Percentiles rank a stretch among this genome's conserved stretches.
Evolutionary conservation across 768 basidiomycete species (phyloP).

Genomic region (Crepidotus variabilis): DNA sequence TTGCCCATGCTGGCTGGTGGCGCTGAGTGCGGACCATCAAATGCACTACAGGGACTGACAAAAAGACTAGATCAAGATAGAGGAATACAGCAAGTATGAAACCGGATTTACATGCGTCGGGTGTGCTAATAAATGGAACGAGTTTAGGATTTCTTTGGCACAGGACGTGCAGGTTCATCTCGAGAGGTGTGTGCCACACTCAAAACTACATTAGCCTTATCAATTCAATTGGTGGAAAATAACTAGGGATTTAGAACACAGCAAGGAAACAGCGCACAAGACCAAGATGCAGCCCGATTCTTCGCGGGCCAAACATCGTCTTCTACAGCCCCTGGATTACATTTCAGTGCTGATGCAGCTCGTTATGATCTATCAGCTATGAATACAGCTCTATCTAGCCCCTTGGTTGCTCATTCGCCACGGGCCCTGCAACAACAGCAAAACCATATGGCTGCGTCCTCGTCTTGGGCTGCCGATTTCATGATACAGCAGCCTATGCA

Average conservation of each 20-base stretch:
- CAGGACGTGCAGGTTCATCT: slow-evolving; percentile 58
- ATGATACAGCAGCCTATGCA: slow-evolving; percentile 30
- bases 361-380: slow-evolving; percentile 62
- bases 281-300: slow-evolving; percentile 70
- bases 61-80: slow-evolving; percentile 80
- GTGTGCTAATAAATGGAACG: slow-evolving; percentile 8
- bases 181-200: slow-evolving; percentile 44
- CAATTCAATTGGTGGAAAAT: background rate
- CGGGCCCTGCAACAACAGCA: slow-evolving; percentile 22
- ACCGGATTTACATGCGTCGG: slow-evolving; percentile 7
- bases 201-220: background rate
- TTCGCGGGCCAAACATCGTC: slow-evolving; percentile 39
- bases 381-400: slow-evolving; percentile 40
- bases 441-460: slow-evolving; percentile 17
- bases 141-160: slow-evolving; percentile 65
- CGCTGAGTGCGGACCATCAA: slow-evolving; percentile 83
- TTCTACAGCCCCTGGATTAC: slow-evolving; percentile 21
- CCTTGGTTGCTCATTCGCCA: slow-evolving; percentile 16
- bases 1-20: slow-evolving; percentile 75
- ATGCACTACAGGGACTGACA: slow-evolving; percentile 74
- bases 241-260: slow-evolving; percentile 67
- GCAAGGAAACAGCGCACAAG: slow-evolving; percentile 36
- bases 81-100: slow-evolving; percentile 67
- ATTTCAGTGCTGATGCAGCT: slow-evolving; percentile 28
- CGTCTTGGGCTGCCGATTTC: slow-evolving; percentile 66